A percentile compares a stretch with the other conserved stretches of the same genome.
phyloP scores from a whole-genome alignment of 2,329 filamentous ascomycete genomes.

The Teratosphaeria viscida region DNA sequence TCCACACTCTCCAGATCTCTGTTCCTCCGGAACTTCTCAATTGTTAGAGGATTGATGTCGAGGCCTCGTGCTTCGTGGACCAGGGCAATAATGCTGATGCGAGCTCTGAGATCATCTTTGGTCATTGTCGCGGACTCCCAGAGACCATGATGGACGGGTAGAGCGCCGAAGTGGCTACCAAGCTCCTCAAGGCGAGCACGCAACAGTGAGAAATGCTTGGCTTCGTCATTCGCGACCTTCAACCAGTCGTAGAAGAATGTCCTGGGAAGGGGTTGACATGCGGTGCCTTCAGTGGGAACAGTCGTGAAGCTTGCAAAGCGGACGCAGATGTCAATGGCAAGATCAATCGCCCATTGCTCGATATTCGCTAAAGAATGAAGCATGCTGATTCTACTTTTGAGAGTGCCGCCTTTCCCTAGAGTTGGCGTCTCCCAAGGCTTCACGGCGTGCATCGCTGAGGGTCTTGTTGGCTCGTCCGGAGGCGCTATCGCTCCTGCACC shows the following conservation, averaged over 20 bases:
- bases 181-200: slow-evolving; percentile 6
- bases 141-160: slow-evolving; percentile 8
- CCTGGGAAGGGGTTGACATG: slow-evolving; percentile 1
- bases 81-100: slow-evolving; percentile 7
- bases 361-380: slow-evolving; percentile 8
- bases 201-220: slow-evolving; percentile 7
- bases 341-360: slow-evolving; percentile 10
- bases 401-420: slow-evolving; percentile 4
- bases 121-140: slow-evolving; percentile 7
- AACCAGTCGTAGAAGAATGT: slow-evolving; percentile 10
- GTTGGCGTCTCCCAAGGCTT: slow-evolving; percentile 6
- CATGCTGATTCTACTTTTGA: slow-evolving; percentile 7
- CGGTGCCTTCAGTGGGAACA: background rate
- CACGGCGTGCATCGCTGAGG: background rate
- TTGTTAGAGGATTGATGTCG: slow-evolving; percentile 8
- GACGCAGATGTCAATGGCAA: slow-evolving; percentile 8
- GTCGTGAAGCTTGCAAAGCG: slow-evolving; percentile 7
- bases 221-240: slow-evolving; percentile 9
- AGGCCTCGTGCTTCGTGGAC: slow-evolving; percentile 8
- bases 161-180: slow-evolving; percentile 6
- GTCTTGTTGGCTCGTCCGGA: slow-evolving; percentile 4
- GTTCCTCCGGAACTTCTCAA: slow-evolving; percentile 7
- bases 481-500: slow-evolving; percentile 5
- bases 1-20: slow-evolving; percentile 8
- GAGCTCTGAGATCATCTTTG: slow-evolving; percentile 6